Evolutionary conservation across 1,284 basidiomycete species (phyloP).

Genomic region (Rhodotorula sp.): DNA sequence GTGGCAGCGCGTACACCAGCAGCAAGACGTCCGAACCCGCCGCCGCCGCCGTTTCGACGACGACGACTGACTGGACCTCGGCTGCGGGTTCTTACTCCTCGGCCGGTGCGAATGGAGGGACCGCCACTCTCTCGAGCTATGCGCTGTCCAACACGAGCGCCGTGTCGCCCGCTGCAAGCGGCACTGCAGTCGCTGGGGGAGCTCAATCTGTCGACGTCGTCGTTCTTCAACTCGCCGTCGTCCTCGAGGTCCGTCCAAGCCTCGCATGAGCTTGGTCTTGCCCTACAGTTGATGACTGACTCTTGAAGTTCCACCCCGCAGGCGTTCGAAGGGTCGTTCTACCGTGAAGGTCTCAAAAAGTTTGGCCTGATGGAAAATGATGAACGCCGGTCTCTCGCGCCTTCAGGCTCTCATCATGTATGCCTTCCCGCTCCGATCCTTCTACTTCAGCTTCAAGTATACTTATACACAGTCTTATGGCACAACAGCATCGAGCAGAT

Average conservation of each 20-base stretch:
- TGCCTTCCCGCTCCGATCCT: not conserved
- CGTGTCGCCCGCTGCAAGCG: not conserved
- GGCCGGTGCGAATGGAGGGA: not conserved
- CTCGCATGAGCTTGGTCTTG: not conserved
- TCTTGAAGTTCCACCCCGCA: not conserved
- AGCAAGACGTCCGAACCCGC: too few relatives aligned
- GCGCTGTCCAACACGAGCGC: not conserved
- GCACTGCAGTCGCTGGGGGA: not conserved
- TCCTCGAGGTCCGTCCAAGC: conserved; percentile 22
- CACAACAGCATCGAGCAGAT: conserved; percentile 58
- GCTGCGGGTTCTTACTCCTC: not conserved
- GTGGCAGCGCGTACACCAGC: too few relatives aligned
- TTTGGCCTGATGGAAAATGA: conserved; percentile 70
- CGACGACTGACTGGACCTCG: too few relatives aligned
- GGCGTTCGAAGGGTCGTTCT: conserved; percentile 6
- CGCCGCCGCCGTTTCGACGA: too few relatives aligned
- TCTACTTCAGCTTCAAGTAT: not conserved
- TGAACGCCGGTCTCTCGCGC: conserved; percentile 63
- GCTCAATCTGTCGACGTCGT: not conserved
- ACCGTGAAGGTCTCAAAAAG: conserved; percentile 65
- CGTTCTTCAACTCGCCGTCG: conserved; percentile 28
- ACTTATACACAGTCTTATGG: not conserved
- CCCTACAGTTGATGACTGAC: not conserved
- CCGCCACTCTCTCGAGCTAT: not conserved
- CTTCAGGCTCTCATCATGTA: conserved; percentile 50